Evolutionary conservation across 225 moss, liverwort and hornwort species (phyloP), one percentile per base, ranked within the genome.

Genomic region (Antitrichia curtipendula): DNA sequence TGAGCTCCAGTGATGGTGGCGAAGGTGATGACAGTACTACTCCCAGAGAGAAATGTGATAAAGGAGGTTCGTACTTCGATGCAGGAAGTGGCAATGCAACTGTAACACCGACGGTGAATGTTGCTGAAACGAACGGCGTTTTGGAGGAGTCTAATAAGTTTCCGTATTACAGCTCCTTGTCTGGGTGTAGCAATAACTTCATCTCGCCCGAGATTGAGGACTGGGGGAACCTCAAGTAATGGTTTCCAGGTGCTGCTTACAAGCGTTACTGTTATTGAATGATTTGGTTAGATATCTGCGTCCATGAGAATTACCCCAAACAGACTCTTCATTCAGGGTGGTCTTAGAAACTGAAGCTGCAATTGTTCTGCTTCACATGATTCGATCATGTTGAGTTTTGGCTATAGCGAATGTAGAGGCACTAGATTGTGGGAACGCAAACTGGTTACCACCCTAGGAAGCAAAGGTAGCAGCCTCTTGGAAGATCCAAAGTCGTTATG

Each of bases 201-300:
- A 88, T 88, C 84, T 80, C 91, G 20, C 92, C 86, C 31, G 92
- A 93, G 86, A 89, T 91, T 9, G 91, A 93, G 86, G 93, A 92
- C 82, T 93, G 93, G 93, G 88, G 87, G 11, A 92, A 85, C 75
- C 84, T 92, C 77, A 91, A 91, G 84, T 92, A 65, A 47, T 71
- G 64, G 38, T 13, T 74, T 78, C 24, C 43, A 21, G 28, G 40
- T 62, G 16, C n/a, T 38, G 75, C 50, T 52, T 60, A 19, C 84
- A n/a, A 59, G 61, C 47, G 28, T 47, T 28, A 38, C 31, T 50
- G 1, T 38, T 52, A 16, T 53, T 3, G 9, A n/a, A 38, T 38
- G 62, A 63, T 76, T 76, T 85, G 52, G 38, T 50, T 28, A 22
- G 50, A 41, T 57, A 41, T 34, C 50, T 60, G 70, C 40, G 17